These are phyloP conservation scores for Fonsecaea multimorphosa DNA, from an alignment of 2,329 filamentous ascomycete species.

Conservation along the genomic window DNA sequence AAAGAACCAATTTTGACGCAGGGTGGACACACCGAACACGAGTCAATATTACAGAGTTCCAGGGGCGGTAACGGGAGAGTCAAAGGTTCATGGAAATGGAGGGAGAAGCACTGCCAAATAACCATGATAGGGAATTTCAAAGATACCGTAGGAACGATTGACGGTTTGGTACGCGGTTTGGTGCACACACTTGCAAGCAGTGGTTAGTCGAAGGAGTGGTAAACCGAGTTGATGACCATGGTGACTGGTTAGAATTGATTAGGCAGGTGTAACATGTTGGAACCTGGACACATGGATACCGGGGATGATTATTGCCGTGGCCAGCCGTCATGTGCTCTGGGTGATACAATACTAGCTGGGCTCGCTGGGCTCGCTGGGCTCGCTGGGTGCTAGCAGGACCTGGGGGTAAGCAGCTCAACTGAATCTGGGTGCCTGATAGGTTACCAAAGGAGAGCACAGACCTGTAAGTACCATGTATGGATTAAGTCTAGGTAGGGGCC, in stretches of 20 bases:
- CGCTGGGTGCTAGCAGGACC: too few species aligned
- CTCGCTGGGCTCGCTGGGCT: too few species aligned
- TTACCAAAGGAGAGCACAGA: not conserved
- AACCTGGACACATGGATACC: not conserved
- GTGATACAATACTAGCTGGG: not conserved
- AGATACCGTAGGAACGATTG: not conserved
- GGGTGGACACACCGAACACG: conserved; percentile 23
- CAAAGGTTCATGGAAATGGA: not conserved
- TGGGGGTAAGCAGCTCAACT: not conserved
- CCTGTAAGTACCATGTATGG: not conserved
- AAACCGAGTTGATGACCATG: not conserved
- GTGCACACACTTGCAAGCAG: not conserved
- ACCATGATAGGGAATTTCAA: not conserved
- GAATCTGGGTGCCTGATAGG: not conserved
- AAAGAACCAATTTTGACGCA: conserved; percentile 10
- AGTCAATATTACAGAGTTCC: conserved; percentile 18
- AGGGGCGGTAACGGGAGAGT: not conserved
- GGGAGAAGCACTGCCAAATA: not conserved
- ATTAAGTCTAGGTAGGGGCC: not conserved
- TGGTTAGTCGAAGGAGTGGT: not conserved
- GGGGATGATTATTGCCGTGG: not conserved
- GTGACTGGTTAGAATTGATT: not conserved
- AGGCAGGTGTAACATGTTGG: not conserved
- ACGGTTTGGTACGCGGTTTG: not conserved
- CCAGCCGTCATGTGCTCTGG: not conserved